A percentile compares a stretch with the other conserved stretches of the same genome.
Conservation (phyloP, 176 grass and related monocot genomes). For the Guadua angustifolia region DNA sequence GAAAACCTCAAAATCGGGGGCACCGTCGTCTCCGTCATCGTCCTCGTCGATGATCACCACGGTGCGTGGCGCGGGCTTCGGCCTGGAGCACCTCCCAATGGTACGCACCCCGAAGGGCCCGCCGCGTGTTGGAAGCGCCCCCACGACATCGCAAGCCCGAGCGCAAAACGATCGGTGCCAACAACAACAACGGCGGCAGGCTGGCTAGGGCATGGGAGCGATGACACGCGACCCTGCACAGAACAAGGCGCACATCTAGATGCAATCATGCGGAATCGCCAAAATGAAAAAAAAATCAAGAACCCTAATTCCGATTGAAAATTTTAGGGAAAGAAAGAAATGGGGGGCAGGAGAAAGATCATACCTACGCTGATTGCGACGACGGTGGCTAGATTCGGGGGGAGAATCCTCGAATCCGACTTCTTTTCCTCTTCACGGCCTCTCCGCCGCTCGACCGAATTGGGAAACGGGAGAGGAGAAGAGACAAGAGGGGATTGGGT, state of each 20-base stretch:
- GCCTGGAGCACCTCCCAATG: conserved; percentile 9
- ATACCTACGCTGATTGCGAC: conserved; percentile 18
- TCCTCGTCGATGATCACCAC: conserved; percentile 53
- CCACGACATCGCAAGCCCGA: conserved; percentile 42
- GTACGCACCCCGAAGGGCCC: background rate
- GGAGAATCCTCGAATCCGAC: background rate
- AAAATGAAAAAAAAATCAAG: conserved; percentile 3
- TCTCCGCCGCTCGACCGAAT: background rate
- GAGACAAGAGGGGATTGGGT: background rate
- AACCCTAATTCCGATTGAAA: conserved; percentile 20
- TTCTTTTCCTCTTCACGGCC: background rate
- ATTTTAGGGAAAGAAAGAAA: background rate
- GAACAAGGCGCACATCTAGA: background rate
- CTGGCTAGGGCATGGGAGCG: conserved; percentile 22
- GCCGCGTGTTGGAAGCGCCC: background rate
- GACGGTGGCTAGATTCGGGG: background rate
- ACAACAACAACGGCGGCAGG: background rate
- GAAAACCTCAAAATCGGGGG: conserved; percentile 45
- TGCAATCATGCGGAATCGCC: background rate
- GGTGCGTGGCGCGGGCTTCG: background rate
- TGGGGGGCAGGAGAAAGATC: background rate
- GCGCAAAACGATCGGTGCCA: background rate
- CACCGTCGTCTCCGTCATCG: background rate
- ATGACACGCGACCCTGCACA: conserved; percentile 28
- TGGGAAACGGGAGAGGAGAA: background rate